Evolutionary conservation across 73 alveolate genomes (phyloP), one percentile per base, ranked within the genome.

Genomic region (Loxodes magnus): DNA sequence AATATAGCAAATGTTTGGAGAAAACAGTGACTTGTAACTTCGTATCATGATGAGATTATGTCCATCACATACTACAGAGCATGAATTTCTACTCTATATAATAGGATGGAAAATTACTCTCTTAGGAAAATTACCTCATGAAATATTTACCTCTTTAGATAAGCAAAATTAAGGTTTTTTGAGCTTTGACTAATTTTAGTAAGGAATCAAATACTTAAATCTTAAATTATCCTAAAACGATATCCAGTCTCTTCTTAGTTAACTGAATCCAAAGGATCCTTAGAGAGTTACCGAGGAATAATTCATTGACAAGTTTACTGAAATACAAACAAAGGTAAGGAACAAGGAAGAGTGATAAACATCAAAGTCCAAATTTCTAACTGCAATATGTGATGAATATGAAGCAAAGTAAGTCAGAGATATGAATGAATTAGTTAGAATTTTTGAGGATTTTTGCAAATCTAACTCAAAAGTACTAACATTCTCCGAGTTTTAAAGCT

Each of bases 351-450:
- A 10, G n/a, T 46, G 22, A 2, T 7, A 16, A 5, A 24, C 27
- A 12, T 10, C 28, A 19, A 46, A 46, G 27, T 5, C 26, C 35
- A 17, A 21, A 17, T 46, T 46, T 46, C 17, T 9, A 22, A 10
- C 7, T 14, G 39, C 34, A n/a, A n/a, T 46, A 5, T 25, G 22
- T 22, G 59, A 46, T 12, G 59, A 25, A 7, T 46, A 46, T 46
- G 27, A 46, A 22, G 17, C 59, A 24, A 23, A 25, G 7, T 41
- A 24, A 2, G 7, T 46, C 22, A 46, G 27, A 46, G 59, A 46
- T 2, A 2, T 41, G 17, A 41, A 20, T 46, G 7, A 2, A 2
- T 24, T 46, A 22, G 27, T 24, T 7, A 25, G 22, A 16, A 25
- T 9, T 17, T 46, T 46, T 25, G 10, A 46, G 5, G 5, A 9